These are phyloP conservation scores for Tubosaeta sp. DNA, from an alignment of 768 basidiomycete genomes.

Conservation along the genomic window DNA sequence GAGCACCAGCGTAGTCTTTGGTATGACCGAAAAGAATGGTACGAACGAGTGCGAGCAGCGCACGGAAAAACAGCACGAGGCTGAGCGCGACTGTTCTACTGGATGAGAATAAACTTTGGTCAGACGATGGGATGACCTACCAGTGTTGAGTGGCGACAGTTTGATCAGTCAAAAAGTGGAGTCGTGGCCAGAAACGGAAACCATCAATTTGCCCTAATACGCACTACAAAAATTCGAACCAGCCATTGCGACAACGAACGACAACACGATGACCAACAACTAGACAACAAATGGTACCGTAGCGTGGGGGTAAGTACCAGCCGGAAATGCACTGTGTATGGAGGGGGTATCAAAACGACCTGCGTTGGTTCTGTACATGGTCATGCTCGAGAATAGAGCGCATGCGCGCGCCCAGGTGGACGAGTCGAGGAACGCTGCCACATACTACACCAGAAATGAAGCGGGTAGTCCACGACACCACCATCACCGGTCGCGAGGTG, in stretches of 20 bases:
- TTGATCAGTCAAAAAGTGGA: constrained; percentile 15
- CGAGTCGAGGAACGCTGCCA: neutral
- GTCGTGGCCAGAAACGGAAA: constrained; percentile 14
- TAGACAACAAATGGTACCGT: constrained; percentile 5
- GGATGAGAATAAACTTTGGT: neutral
- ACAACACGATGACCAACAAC: constrained; percentile 3
- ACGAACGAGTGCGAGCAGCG: constrained; percentile 16
- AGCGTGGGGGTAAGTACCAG: constrained; percentile 5
- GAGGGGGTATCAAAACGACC: constrained; percentile 27
- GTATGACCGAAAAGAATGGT: constrained; percentile 3
- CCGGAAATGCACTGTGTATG: neutral
- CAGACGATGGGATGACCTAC: constrained; percentile 2
- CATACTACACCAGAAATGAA: neutral
- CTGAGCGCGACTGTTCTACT: constrained; percentile 24
- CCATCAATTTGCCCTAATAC: neutral
- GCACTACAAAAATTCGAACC: constrained; percentile 11
- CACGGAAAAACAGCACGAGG: constrained; percentile 33
- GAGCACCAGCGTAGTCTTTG: neutral
- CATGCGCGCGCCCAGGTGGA: neutral
- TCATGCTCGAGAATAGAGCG: constrained; percentile 1
- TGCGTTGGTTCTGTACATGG: constrained; percentile 14
- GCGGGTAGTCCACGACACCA: neutral
- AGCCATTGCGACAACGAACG: constrained; percentile 4
- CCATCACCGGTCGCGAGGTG: constrained; percentile 21
- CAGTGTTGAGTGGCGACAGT: constrained; percentile 27